These are phyloP conservation scores for Beauveria pseudobassiana DNA, from an alignment of 2,329 filamentous ascomycete species.

Conservation along the genomic window DNA sequence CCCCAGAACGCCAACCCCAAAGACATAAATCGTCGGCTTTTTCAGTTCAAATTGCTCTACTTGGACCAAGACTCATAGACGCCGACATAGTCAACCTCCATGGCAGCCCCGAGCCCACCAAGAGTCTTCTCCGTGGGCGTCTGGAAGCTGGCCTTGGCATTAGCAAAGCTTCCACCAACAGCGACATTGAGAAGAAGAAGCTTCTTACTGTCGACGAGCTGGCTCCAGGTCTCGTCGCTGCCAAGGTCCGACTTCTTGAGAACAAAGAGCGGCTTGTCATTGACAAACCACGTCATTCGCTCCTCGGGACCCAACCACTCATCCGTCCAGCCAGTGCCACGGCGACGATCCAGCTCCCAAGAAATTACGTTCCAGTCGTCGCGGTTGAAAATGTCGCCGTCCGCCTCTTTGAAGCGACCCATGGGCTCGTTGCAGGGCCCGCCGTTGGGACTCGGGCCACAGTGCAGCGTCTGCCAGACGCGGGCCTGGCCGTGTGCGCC, in stretches of 20 bases:
- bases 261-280: slow-evolving; percentile 22
- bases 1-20: neutral
- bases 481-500: slow-evolving; percentile 29
- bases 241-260: slow-evolving; percentile 22
- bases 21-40: neutral
- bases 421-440: slow-evolving; percentile 35
- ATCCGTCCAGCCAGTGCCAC: slow-evolving; percentile 6
- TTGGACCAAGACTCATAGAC: slow-evolving; percentile 18
- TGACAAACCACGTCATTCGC: slow-evolving; percentile 28
- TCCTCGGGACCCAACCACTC: slow-evolving; percentile 20
- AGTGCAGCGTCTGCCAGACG: slow-evolving; percentile 34
- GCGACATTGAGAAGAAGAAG: slow-evolving; percentile 34
- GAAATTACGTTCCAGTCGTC: slow-evolving; percentile 27
- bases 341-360: slow-evolving; percentile 26
- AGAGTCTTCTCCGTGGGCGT: slow-evolving; percentile 27
- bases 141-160: slow-evolving; percentile 23
- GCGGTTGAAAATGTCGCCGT: slow-evolving; percentile 15
- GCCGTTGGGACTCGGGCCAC: slow-evolving; percentile 26
- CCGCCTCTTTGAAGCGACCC: slow-evolving; percentile 22
- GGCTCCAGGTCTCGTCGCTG: slow-evolving; percentile 22
- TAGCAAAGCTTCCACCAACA: slow-evolving; percentile 30
- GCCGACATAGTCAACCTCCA: slow-evolving; percentile 35
- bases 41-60: neutral
- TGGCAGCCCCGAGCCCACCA: slow-evolving; percentile 24
- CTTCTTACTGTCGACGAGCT: slow-evolving; percentile 22